A percentile compares a stretch with the other conserved stretches of the same genome.
Evolutionary conservation across 345 rosid genomes (phyloP).

Genomic region (Aquilaria yunnanensis): DNA sequence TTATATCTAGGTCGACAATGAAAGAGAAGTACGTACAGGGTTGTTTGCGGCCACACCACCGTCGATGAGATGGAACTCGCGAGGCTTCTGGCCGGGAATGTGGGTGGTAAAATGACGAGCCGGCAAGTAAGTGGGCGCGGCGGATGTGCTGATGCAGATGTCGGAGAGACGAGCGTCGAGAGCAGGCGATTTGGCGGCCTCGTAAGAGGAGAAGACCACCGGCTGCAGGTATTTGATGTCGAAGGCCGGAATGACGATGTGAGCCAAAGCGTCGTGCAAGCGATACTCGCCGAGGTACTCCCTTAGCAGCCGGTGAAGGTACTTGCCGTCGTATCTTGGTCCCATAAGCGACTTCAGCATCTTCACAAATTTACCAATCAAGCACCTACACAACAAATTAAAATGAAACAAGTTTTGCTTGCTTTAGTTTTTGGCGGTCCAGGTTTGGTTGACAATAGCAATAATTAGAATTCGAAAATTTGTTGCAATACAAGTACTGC

Average conservation of each 20-base stretch:
- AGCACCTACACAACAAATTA: too few species aligned
- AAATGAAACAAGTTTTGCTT: not conserved
- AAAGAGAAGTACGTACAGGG: conserved; percentile 22
- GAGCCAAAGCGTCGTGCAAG: conserved; percentile 32
- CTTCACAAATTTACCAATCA: conserved; percentile 6
- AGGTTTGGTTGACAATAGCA: not conserved
- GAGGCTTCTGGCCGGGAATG: conserved; percentile 12
- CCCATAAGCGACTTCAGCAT: conserved; percentile 30
- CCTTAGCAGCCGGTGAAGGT: conserved; percentile 24
- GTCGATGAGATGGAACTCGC: conserved; percentile 39
- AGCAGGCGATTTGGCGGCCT: conserved; percentile 16
- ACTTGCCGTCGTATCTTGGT: conserved; percentile 46
- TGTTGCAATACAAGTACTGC: not conserved
- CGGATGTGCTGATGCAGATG: conserved; percentile 49
- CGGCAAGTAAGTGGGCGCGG: conserved; percentile 54
- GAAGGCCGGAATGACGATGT: conserved; percentile 49
- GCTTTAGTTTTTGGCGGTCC: too few species aligned
- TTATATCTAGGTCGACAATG: not conserved
- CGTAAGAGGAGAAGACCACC: conserved; percentile 34
- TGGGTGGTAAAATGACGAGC: conserved; percentile 34
- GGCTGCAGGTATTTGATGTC: conserved; percentile 50
- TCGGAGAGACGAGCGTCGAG: conserved; percentile 38
- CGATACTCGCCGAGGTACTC: conserved; percentile 29
- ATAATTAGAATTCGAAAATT: not conserved
- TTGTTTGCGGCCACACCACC: conserved; percentile 54